A percentile compares a stretch with the other conserved stretches of the same genome.
phyloP scores from a whole-genome alignment of 2,329 filamentous ascomycete species.

The Cladophialophora exuberans region DNA sequence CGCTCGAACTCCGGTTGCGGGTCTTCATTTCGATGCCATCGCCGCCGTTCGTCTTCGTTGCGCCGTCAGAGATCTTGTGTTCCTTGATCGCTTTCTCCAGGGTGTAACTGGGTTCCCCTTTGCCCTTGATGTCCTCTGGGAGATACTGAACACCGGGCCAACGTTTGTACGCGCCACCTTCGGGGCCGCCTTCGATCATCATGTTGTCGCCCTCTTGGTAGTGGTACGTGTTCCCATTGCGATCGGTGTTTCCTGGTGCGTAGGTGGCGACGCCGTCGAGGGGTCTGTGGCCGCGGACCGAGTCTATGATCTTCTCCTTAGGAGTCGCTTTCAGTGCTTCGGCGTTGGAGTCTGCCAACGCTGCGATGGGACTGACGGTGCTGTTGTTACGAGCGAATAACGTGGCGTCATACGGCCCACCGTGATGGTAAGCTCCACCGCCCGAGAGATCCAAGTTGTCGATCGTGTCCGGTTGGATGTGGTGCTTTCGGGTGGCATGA shows the following conservation, averaged over 20 bases:
- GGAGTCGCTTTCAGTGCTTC: constrained; percentile 83
- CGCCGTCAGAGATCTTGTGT: constrained; percentile 45
- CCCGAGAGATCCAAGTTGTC: constrained; percentile 70
- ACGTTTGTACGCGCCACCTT: constrained; percentile 76
- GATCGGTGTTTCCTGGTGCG: constrained; percentile 72
- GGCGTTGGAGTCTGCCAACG: constrained; percentile 71
- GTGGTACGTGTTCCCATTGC: constrained; percentile 69
- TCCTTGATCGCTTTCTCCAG: constrained; percentile 70
- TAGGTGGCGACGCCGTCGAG: constrained; percentile 77
- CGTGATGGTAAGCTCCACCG: constrained; percentile 66
- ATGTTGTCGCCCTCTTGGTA: constrained; percentile 88
- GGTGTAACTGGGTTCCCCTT: constrained; percentile 75
- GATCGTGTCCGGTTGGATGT: constrained; percentile 74
- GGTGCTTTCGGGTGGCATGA: constrained; percentile 67
- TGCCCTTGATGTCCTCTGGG: constrained; percentile 78
- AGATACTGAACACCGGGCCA: constrained; percentile 70
- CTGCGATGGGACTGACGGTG: constrained; percentile 69
- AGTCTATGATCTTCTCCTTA: constrained; percentile 73
- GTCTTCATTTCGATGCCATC: constrained; percentile 32
- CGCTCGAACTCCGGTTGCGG: constrained; percentile 16
- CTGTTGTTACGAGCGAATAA: constrained; percentile 72
- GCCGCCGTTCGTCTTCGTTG: constrained; percentile 8
- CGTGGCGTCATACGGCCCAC: constrained; percentile 86
- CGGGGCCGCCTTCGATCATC: constrained; percentile 71
- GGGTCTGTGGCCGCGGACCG: constrained; percentile 72